Evolutionary conservation across 23 red algal species (phyloP).

Genomic region (Gracilaria domingensis): DNA sequence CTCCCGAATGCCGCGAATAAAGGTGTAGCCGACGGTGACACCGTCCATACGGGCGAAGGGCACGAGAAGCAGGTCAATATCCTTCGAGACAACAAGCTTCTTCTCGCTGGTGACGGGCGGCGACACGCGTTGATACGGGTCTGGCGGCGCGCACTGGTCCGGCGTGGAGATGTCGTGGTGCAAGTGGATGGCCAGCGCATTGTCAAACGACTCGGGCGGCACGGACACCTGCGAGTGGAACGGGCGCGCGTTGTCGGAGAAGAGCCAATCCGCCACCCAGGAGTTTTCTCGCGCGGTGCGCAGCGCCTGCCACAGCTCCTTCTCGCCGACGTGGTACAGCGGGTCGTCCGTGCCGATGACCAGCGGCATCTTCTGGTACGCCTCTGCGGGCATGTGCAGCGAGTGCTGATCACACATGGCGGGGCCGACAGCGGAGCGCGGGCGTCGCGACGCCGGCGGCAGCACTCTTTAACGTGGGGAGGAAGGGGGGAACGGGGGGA

Average conservation of each 20-base stretch:
- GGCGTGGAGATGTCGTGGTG: constrained; percentile 55
- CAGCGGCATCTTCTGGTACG: constrained; percentile 49
- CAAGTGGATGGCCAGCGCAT: constrained; percentile 64
- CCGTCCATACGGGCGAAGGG: constrained; percentile 48
- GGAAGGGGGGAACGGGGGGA: no score
- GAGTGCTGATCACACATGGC: constrained; percentile 49
- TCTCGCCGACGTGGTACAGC: constrained; percentile 47
- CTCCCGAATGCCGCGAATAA: constrained; percentile 51
- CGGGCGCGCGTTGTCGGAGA: constrained; percentile 32
- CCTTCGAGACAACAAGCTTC: constrained; percentile 36
- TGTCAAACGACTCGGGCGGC: constrained; percentile 69
- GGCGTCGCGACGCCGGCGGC: neutral
- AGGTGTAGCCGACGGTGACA: constrained; percentile 68
- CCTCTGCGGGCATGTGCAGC: constrained; percentile 23
- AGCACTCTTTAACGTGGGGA: no score
- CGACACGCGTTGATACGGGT: neutral
- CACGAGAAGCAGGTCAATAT: constrained; percentile 58
- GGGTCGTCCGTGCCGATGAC: constrained; percentile 52
- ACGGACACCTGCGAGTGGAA: constrained; percentile 44
- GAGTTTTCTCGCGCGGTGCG: constrained; percentile 29
- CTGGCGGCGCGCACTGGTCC: constrained; percentile 5
- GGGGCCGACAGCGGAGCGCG: neutral
- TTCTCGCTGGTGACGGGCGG: neutral
- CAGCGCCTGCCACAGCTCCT: constrained; percentile 44
- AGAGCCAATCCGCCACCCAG: constrained; percentile 75